These are phyloP conservation scores for Zymoseptoria ardabiliae DNA, from an alignment of 2,329 filamentous ascomycete species.

Conservation along the genomic window DNA sequence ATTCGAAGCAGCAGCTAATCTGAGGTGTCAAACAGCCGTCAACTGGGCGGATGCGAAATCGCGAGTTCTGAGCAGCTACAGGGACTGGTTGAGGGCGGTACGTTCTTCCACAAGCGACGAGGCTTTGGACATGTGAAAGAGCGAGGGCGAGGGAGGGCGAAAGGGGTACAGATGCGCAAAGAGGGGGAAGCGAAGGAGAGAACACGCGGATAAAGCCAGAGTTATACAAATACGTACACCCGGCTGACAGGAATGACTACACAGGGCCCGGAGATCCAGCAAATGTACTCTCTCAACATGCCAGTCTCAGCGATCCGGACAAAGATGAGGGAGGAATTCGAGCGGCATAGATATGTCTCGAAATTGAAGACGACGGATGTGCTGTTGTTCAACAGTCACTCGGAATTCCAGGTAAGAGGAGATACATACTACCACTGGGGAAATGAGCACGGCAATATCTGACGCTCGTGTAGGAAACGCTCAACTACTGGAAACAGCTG, in stretches of 20 bases:
- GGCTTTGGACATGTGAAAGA: slow-evolving; percentile 25
- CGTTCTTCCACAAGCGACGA: slow-evolving; percentile 31
- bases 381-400: slow-evolving; percentile 80
- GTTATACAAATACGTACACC: neutral
- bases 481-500: slow-evolving; percentile 99
- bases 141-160: neutral
- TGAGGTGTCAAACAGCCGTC: slow-evolving; percentile 51
- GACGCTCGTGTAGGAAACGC: slow-evolving; percentile 63
- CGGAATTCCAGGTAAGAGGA: slow-evolving; percentile 76
- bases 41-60: slow-evolving; percentile 84
- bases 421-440: neutral
- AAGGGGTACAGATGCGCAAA: neutral
- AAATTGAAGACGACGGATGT: slow-evolving; percentile 85
- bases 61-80: slow-evolving; percentile 81
- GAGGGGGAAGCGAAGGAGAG: neutral
- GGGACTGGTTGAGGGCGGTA: slow-evolving; percentile 95
- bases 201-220: neutral
- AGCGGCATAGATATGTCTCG: slow-evolving; percentile 87
- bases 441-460: neutral
- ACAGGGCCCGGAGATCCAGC: slow-evolving; percentile 92
- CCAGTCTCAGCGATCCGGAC: slow-evolving; percentile 83
- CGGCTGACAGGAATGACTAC: neutral
- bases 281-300: slow-evolving; percentile 90
- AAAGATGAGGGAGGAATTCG: slow-evolving; percentile 93
- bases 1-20: neutral